Percentiles rank a stretch among this genome's conserved stretches.
Evolutionary conservation across 176 grass and related monocot species (phyloP).

Genomic region (Ananas comosus): DNA sequence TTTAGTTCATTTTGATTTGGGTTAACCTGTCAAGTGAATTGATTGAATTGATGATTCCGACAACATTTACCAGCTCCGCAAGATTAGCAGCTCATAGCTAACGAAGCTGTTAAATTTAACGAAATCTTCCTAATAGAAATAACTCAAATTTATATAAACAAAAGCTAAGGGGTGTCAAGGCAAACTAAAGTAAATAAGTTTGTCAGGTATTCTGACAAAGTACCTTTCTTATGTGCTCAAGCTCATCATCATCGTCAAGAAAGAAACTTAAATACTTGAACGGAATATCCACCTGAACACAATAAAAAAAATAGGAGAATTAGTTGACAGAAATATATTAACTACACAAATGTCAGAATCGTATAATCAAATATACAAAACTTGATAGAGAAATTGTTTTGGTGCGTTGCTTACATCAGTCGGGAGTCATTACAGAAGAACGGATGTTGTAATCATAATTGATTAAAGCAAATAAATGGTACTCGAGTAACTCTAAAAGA

Average conservation of each 20-base stretch:
- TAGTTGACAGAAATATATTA: background rate
- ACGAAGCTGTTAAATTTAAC: no score
- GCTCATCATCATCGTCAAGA: constrained; percentile 86
- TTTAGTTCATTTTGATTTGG: no score
- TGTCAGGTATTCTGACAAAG: background rate
- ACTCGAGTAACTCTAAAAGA: background rate
- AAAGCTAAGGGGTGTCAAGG: no score
- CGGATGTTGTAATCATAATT: constrained; percentile 7
- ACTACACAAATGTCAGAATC: background rate
- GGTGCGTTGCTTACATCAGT: no score
- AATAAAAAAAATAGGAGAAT: background rate
- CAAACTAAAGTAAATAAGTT: background rate
- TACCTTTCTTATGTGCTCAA: constrained; percentile 77
- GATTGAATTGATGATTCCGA: no score
- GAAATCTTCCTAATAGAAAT: background rate
- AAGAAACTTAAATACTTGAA: constrained; percentile 95
- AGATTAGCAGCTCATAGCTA: no score
- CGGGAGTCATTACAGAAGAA: no score
- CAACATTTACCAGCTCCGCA: no score
- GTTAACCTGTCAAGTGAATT: no score
- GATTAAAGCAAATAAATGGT: background rate
- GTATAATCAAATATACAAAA: no score
- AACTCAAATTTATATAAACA: background rate
- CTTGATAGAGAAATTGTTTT: no score
- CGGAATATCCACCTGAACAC: constrained; percentile 78